phyloP scores from a whole-genome alignment of 495 filamentous ascomycete genomes.

The Penicillium nucicola region DNA sequence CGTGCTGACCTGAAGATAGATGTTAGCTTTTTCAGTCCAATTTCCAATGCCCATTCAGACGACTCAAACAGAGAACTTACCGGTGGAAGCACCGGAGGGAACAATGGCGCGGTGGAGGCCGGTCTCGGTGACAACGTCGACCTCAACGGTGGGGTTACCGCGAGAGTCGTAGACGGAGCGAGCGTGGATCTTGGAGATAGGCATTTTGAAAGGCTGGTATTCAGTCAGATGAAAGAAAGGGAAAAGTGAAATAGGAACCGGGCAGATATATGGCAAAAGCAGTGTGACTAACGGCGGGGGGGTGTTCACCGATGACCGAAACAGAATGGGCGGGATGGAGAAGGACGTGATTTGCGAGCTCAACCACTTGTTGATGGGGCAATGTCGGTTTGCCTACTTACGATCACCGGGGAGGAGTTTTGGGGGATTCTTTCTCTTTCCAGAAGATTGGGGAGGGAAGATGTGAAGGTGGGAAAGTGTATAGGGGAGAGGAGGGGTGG shows the following conservation, averaged over 20 bases:
- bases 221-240: constrained; percentile 22
- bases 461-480: constrained; percentile 1
- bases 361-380: constrained; percentile 16
- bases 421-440: constrained; percentile 14
- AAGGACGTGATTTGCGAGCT: constrained; percentile 22
- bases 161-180: constrained; percentile 99
- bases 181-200: constrained; percentile 97
- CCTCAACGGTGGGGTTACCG: constrained; percentile 94
- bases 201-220: constrained; percentile 61
- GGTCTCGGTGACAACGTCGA: constrained; percentile 93
- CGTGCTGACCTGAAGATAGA: constrained; percentile 73
- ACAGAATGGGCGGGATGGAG: constrained; percentile 32
- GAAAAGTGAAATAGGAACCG: constrained; percentile 19
- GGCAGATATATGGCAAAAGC: constrained; percentile 26
- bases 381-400: constrained; percentile 14
- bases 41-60: neutral
- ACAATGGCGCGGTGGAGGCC: constrained; percentile 99
- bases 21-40: neutral
- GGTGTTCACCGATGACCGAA: constrained; percentile 49
- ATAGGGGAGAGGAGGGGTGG: constrained; percentile 9
- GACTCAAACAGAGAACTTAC: constrained; percentile 55
- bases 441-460: neutral
- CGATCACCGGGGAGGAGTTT: constrained; percentile 14
- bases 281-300: constrained; percentile 39
- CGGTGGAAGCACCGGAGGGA: constrained; percentile 95